Evolutionary conservation across 441 rosid genomes (phyloP).

Genomic region (Pelargonium citronellum): DNA sequence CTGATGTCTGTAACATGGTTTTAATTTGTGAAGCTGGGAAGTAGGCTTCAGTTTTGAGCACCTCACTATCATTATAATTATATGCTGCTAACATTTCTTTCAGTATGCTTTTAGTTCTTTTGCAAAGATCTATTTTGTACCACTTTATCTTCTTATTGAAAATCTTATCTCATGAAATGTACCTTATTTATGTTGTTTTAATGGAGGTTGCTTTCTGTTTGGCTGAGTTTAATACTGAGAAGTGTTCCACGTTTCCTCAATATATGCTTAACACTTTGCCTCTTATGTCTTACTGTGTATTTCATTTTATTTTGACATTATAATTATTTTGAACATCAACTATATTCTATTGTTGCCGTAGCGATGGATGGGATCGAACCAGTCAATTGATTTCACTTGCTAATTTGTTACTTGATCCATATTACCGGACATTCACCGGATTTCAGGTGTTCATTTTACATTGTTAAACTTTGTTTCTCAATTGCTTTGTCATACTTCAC

Average conservation of each 20-base stretch:
- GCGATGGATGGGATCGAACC: slow-evolving; percentile 99
- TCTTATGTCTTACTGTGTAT: not conserved
- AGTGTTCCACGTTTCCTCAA: not conserved
- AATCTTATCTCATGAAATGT: not conserved
- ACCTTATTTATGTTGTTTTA: not conserved
- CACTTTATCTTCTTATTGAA: too few species aligned
- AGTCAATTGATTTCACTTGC: slow-evolving; percentile 94
- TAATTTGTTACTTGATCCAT: slow-evolving; percentile 88
- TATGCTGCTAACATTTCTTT: not conserved
- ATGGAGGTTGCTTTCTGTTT: not conserved
- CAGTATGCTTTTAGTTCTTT: not conserved
- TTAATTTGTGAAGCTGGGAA: not conserved
- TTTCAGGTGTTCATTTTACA: slow-evolving; percentile 67
- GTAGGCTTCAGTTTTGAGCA: not conserved
- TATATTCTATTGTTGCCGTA: slow-evolving; percentile 31
- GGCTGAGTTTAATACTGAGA: not conserved
- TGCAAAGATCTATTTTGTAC: not conserved
- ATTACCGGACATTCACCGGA: slow-evolving; percentile 85
- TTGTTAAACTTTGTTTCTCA: not conserved
- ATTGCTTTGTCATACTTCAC: not conserved
- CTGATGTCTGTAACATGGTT: not conserved
- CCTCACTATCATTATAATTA: not conserved
- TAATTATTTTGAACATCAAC: not conserved
- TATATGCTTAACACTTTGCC: not conserved
- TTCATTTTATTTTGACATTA: not conserved